A percentile compares a stretch with the other conserved stretches of the same genome.
These are phyloP conservation scores for Endogone sp. DNA, from an alignment of 192 early-diverging fungal species.

Conservation along the genomic window DNA sequence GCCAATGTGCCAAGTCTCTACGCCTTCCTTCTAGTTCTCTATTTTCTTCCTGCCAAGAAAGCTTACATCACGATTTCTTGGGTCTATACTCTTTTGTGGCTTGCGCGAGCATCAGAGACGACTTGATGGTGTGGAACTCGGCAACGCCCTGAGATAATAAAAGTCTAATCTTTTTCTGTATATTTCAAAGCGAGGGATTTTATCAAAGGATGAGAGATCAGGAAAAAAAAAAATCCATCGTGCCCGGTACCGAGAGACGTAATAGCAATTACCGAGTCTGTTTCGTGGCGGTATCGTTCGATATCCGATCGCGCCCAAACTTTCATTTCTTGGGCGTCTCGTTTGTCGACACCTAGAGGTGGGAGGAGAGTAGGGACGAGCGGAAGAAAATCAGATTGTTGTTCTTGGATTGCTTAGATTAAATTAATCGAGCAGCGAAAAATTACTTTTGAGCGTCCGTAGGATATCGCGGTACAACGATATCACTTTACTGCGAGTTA, in stretches of 20 bases:
- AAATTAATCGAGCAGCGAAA: neutral
- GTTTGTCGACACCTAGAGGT: slow-evolving; percentile 25
- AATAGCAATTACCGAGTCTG: slow-evolving; percentile 23
- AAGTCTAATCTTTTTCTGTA: neutral
- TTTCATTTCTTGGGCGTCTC: slow-evolving; percentile 29
- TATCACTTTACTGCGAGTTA: slow-evolving; percentile 20
- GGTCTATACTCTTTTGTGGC: neutral
- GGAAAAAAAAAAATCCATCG: neutral
- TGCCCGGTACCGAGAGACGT: neutral
- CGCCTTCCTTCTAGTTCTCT: too few relatives aligned
- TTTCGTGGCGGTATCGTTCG: slow-evolving; percentile 38
- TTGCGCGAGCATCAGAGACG: neutral
- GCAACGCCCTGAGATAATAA: neutral
- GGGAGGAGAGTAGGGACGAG: neutral
- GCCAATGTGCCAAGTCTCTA: too few relatives aligned
- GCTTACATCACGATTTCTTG: too few relatives aligned
- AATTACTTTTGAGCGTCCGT: slow-evolving; percentile 25
- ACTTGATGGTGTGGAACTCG: neutral
- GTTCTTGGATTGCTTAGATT: neutral
- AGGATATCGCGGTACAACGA: slow-evolving; percentile 29
- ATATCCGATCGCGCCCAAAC: slow-evolving; percentile 45
- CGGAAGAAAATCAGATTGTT: neutral
- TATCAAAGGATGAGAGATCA: neutral
- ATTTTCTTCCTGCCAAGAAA: too few relatives aligned
- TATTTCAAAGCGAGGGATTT: neutral